Conservation (phyloP, 2,329 filamentous ascomycete genomes). For the Phoma sp. region DNA sequence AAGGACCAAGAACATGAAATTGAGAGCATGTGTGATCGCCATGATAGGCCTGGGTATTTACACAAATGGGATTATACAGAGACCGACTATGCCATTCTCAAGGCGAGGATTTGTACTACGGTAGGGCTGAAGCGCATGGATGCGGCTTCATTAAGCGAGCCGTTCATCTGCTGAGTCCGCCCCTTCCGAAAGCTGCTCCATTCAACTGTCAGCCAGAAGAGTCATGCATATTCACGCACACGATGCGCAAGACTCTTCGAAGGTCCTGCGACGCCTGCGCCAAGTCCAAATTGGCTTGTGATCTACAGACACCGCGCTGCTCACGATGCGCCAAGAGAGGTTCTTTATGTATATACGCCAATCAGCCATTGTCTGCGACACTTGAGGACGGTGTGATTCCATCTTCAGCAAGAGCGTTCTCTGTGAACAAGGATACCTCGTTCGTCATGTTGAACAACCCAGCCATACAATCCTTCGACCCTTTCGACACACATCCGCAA, state of each 20-base stretch:
- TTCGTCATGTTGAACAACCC: slow-evolving; percentile 26
- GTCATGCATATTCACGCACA: slow-evolving; percentile 16
- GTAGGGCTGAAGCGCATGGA: slow-evolving; percentile 1
- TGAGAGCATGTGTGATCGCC: no score
- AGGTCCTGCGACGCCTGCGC: slow-evolving; percentile 64
- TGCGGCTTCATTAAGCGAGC: slow-evolving; percentile 12
- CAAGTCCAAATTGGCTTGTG: slow-evolving; percentile 62
- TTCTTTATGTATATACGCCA: slow-evolving; percentile 59
- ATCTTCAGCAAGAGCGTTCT: neutral
- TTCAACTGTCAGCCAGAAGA: neutral
- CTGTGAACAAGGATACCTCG: neutral
- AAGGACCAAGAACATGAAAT: no score
- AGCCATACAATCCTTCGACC: slow-evolving; percentile 53
- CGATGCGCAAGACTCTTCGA: slow-evolving; percentile 63
- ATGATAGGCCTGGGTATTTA: no score
- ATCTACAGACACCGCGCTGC: slow-evolving; percentile 61
- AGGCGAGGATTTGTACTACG: neutral
- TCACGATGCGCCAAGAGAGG: slow-evolving; percentile 61
- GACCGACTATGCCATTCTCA: neutral
- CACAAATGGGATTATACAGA: no score
- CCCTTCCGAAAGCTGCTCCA: neutral
- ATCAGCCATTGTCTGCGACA: slow-evolving; percentile 53
- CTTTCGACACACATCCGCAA: slow-evolving; percentile 63
- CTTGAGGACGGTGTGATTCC: slow-evolving; percentile 28
- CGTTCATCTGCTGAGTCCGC: slow-evolving; percentile 8